Base-by-base conservation (phyloP, 2,329 filamentous ascomycete species). In the Fusarium citri region DNA sequence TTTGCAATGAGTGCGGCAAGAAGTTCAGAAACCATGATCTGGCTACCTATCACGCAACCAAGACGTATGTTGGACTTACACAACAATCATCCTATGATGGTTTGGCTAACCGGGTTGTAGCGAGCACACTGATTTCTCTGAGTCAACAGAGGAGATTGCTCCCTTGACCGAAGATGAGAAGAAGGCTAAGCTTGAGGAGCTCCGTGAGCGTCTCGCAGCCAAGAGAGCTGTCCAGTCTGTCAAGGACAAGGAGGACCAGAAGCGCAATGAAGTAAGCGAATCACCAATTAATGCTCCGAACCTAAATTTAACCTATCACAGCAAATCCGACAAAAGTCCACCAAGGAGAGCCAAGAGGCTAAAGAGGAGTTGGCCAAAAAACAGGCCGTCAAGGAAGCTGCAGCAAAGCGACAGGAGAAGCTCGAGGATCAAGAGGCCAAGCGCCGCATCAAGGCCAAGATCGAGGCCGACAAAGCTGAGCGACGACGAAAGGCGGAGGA, bases 1-100 rank as follows among this genome's bases (percentile, higher is more conserved):
- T 97, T 53, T 99, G 96, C 86, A 96, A 97, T 71, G 95, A 98
- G 59, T 99, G 96, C 78, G 92, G 92, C 77, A 98, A 97, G 86
- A 92, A 90, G 78, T 97, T 99, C 81, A 88, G 93, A 72, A 93
- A 89, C 76, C 88, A 91, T 70, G 89, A 90, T 26, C 89, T 95
- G 72, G 96, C 94, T 12, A 91, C 95, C 75, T 97, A 94, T 78
- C 96, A 99, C 78, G 96, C 94, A 31, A 89, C 89, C 76, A 97
- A 97, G 83, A 95, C 93, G 83, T 91, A 78, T 67, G 87, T 80
- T 22, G 37, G 10, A 12, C 20, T 14, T 18, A 10, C 12, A 3
- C 14, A 51, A 15, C 22, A n/a, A 9, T 15, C 20, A 28, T 11
- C n/a, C 23, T 26, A 46, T n/a, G 8, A 16, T 3, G 1, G 2